Evolutionary conservation across 345 rosid species (phyloP).

Genomic region (Eutrema yunnanense): DNA sequence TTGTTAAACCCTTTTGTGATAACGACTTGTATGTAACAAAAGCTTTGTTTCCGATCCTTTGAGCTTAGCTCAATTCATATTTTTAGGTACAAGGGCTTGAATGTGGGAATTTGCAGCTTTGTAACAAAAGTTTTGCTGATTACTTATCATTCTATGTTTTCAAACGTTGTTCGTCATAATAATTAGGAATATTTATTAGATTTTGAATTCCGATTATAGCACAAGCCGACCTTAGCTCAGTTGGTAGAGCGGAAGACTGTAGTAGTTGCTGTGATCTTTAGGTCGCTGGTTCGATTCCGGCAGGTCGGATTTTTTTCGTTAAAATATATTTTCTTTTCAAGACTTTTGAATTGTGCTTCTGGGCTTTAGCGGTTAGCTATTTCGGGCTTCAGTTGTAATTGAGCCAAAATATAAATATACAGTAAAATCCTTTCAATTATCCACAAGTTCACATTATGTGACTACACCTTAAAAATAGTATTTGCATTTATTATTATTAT

Average conservation of each 20-base stretch:
- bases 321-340: too few relatives aligned
- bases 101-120: background rate
- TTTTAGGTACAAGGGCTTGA: background rate
- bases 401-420: too few relatives aligned
- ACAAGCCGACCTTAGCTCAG: constrained; percentile 90
- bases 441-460: too few relatives aligned
- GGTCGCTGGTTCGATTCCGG: constrained; percentile 22
- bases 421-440: too few relatives aligned
- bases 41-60: background rate
- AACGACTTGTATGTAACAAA: background rate
- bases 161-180: background rate
- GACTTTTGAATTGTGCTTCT: background rate
- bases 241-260: constrained; percentile 99
- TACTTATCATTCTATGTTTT: background rate
- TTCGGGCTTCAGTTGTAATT: background rate
- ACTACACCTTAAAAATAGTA: too few relatives aligned
- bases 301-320: background rate
- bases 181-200: too few relatives aligned
- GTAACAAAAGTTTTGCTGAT: background rate
- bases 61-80: background rate
- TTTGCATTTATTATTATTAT: too few relatives aligned
- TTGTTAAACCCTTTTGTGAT: background rate
- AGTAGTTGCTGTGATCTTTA: constrained; percentile 13
- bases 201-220: fast-evolving
- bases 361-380: background rate